These are phyloP conservation scores for Penicillium ochrochloron DNA, from an alignment of 495 filamentous ascomycete species.

Conservation along the genomic window DNA sequence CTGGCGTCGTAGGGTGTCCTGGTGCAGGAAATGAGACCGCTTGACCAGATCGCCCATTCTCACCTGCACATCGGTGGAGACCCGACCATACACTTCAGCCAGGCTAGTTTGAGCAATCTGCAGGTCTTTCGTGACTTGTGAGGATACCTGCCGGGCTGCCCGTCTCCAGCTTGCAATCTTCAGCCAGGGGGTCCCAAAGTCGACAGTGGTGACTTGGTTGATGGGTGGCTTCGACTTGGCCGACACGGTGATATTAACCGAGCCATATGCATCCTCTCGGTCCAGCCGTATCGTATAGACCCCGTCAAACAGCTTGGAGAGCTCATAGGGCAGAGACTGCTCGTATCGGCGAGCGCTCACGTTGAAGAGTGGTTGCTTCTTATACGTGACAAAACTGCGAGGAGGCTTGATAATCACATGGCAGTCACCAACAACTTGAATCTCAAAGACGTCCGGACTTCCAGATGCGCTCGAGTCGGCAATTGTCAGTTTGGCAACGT, in stretches of 20 bases:
- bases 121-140: conserved; percentile 49
- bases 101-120: conserved; percentile 49
- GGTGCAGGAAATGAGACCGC: conserved; percentile 43
- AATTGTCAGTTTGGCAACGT: conserved; percentile 26
- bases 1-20: conserved; percentile 37
- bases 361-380: conserved; percentile 55
- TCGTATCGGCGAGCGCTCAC: conserved; percentile 54
- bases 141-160: conserved; percentile 48
- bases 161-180: conserved; percentile 62
- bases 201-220: conserved; percentile 57
- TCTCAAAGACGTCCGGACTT: conserved; percentile 53
- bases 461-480: conserved; percentile 19
- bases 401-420: conserved; percentile 65
- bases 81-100: conserved; percentile 46
- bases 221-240: conserved; percentile 56
- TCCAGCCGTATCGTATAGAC: conserved; percentile 62
- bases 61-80: conserved; percentile 55
- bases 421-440: conserved; percentile 65
- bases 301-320: conserved; percentile 60
- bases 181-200: conserved; percentile 67
- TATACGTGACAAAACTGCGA: conserved; percentile 48
- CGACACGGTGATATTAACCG: conserved; percentile 61
- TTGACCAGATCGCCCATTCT: conserved; percentile 53
- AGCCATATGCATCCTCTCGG: conserved; percentile 61
- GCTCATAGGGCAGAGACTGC: conserved; percentile 49